These are phyloP conservation scores for Trametes gibbosa DNA, from an alignment of 768 basidiomycete genomes.

Conservation along the genomic window DNA sequence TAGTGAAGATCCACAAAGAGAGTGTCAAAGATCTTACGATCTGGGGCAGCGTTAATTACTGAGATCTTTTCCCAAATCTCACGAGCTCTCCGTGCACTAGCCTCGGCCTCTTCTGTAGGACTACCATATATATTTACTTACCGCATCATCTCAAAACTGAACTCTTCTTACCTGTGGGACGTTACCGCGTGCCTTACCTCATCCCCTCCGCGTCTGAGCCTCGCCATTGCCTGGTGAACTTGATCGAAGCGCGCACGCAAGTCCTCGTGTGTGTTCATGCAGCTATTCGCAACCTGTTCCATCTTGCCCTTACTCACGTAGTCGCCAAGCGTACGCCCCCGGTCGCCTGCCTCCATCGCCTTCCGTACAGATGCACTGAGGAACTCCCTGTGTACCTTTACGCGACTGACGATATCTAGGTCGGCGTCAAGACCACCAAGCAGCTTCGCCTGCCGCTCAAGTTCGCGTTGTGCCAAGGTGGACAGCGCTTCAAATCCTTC, in stretches of 20 bases:
- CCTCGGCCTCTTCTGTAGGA: slow-evolving; percentile 57
- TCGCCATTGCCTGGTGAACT: slow-evolving; percentile 49
- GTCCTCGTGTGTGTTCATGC: slow-evolving; percentile 68
- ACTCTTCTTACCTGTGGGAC: slow-evolving; percentile 39
- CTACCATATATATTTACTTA: slow-evolving; percentile 33
- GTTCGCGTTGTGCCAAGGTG: slow-evolving; percentile 58
- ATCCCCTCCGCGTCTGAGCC: slow-evolving; percentile 58
- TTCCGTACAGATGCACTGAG: slow-evolving; percentile 63
- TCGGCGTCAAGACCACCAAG: slow-evolving; percentile 68
- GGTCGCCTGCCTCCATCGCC: slow-evolving; percentile 70
- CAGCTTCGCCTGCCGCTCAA: slow-evolving; percentile 62
- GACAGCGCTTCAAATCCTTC: slow-evolving; percentile 76
- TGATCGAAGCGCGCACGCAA: slow-evolving; percentile 52
- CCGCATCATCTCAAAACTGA: background rate
- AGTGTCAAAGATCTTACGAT: slow-evolving; percentile 43
- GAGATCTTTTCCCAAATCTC: slow-evolving; percentile 57
- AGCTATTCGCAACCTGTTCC: slow-evolving; percentile 74
- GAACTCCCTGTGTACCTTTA: slow-evolving; percentile 74
- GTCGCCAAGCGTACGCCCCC: slow-evolving; percentile 68
- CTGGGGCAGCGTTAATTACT: slow-evolving; percentile 47
- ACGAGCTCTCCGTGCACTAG: slow-evolving; percentile 52
- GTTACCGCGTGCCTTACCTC: slow-evolving; percentile 50
- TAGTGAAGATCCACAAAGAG: background rate
- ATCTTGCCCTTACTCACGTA: slow-evolving; percentile 80
- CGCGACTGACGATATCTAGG: slow-evolving; percentile 62